Percentiles rank a stretch among this genome's conserved stretches.
These are phyloP conservation scores for Saxophila tyrrhenica DNA, from an alignment of 495 filamentous ascomycete species.

Conservation along the genomic window DNA sequence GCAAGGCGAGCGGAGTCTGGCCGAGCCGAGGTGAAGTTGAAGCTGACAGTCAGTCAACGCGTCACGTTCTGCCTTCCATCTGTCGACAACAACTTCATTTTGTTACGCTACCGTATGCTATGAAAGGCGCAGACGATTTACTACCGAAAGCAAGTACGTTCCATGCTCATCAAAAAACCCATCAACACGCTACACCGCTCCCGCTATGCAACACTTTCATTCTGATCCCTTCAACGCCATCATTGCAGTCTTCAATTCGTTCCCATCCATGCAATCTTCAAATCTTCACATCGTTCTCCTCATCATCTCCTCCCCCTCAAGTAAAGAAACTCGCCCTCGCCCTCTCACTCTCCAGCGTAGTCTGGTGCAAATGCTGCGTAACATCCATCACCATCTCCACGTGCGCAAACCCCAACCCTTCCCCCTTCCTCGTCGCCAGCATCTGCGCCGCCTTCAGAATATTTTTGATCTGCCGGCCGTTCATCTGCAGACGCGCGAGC, in stretches of 20 bases:
- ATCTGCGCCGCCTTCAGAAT: slow-evolving; percentile 46
- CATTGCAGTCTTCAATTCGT: too few species aligned
- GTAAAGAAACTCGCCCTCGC: slow-evolving; percentile 4
- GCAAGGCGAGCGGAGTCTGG: background rate
- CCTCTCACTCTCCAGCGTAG: slow-evolving; percentile 22
- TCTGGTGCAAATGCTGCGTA: slow-evolving; percentile 31
- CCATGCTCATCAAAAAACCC: too few species aligned
- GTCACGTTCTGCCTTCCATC: too few species aligned
- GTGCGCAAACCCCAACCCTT: slow-evolving; percentile 31
- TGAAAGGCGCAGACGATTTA: too few species aligned
- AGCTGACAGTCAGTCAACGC: too few species aligned
- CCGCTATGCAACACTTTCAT: too few species aligned
- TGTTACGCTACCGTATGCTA: too few species aligned
- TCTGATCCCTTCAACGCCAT: too few species aligned
- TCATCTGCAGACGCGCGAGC: slow-evolving; percentile 39
- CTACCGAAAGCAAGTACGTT: too few species aligned
- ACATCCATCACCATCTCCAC: slow-evolving; percentile 39
- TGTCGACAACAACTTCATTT: background rate
- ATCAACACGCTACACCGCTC: too few species aligned
- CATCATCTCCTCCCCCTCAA: background rate
- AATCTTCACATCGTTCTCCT: too few species aligned
- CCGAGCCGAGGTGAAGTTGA: background rate
- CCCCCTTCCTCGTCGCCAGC: slow-evolving; percentile 30
- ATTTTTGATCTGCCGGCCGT: slow-evolving; percentile 57
- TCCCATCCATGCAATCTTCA: too few species aligned